Evolutionary conservation across 768 basidiomycete species (phyloP).

Genomic region (Suillus subluteus): DNA sequence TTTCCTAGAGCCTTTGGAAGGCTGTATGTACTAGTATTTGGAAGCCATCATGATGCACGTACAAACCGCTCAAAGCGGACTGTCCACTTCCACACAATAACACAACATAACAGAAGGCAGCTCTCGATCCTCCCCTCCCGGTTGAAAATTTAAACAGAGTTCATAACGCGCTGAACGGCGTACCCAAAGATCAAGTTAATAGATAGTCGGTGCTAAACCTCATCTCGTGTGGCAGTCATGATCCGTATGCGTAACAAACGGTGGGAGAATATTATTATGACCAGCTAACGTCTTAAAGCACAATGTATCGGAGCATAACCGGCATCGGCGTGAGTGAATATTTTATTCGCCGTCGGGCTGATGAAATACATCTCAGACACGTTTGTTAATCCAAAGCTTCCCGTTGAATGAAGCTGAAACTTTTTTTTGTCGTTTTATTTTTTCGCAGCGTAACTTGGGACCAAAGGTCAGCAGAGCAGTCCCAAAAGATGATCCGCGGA

Average conservation of each 20-base stretch:
- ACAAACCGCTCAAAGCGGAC: background rate
- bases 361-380: background rate
- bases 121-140: background rate
- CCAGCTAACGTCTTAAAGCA: conserved; percentile 1
- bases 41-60: background rate
- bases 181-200: background rate
- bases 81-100: background rate
- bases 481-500: background rate
- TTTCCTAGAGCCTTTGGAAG: background rate
- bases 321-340: background rate
- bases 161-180: background rate
- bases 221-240: background rate
- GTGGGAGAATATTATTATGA: background rate
- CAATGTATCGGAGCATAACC: background rate
- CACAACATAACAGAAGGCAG: background rate
- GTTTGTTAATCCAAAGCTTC: background rate
- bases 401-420: background rate
- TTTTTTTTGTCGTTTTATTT: background rate
- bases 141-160: background rate
- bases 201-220: background rate
- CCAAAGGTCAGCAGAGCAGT: background rate
- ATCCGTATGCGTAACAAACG: background rate
- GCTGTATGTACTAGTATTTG: background rate
- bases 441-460: too few species aligned
- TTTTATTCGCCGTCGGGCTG: background rate